Evolutionary conservation across 2,329 filamentous ascomycete species (phyloP), one percentile per base, ranked within the genome.

Genomic region (Alternaria triticimaculans): DNA sequence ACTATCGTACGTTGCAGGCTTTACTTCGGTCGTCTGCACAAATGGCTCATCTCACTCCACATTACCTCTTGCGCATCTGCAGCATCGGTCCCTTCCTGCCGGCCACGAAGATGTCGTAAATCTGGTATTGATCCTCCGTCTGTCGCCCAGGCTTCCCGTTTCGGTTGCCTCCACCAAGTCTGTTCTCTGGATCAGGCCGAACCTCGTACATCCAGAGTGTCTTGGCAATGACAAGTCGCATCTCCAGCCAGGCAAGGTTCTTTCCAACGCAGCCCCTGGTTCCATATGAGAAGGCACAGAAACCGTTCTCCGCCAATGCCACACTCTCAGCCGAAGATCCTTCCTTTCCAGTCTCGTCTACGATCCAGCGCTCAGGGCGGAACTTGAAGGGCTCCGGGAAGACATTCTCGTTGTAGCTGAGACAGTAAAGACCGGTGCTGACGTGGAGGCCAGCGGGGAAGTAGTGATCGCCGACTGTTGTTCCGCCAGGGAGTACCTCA

Each of bases 11-110:
- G 10, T 30, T 9, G 12, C 49, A 51, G 28, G 30, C n/a, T 51
- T 21, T 51, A 23, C 49, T 51, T 51, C n/a, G 12, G 18, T n/a
- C 18, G 18, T 26, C 30, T 15, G 49, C 21, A 37, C 20, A 53
- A 53, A 23, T 12, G 20, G 37, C 49, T 37, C 30, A 53, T 21
- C 20, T 33, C 8, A 50, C 15, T 60, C 41, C 49, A 43, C 23
- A 20, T 26, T 63, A 45, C 44, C 60, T 63, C 45, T 49, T 63
- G 15, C 56, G 58, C 44, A 73, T 54, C 56, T 76, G 69, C 8
- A 79, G 60, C 54, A 78, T 70, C 5, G 79, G 78, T 7, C 79
- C 78, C 60, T 79, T 71, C 54, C 76, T 72, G 28, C 70, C 68
- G 3, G 71, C 70, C 41, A 78, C 65, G 62, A 78, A 74, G 30